Evolutionary conservation across 2,329 filamentous ascomycete genomes (phyloP).

Genomic region (Dothideomycetes sp.): DNA sequence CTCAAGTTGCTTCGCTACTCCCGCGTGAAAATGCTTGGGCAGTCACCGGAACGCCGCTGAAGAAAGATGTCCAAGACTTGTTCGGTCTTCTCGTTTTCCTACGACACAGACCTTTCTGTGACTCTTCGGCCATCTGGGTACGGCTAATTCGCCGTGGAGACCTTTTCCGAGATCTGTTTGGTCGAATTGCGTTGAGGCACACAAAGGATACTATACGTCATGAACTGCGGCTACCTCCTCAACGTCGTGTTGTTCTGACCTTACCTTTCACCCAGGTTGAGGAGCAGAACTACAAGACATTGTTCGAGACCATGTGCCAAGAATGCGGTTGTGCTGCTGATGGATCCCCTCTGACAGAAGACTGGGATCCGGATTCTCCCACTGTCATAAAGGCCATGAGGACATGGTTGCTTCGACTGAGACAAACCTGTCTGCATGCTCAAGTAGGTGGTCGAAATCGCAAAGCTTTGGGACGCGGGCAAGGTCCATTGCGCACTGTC

Average conservation of each 20-base stretch:
- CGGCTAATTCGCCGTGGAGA: conserved; percentile 42
- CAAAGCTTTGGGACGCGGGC: conserved; percentile 50
- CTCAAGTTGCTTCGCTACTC: conserved; percentile 67
- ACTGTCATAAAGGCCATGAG: conserved; percentile 62
- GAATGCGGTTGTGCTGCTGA: conserved; percentile 55
- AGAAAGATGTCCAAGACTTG: conserved; percentile 68
- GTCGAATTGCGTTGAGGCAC: conserved; percentile 67
- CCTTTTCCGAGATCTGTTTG: conserved; percentile 61
- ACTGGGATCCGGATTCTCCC: conserved; percentile 57
- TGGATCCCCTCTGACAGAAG: conserved; percentile 51
- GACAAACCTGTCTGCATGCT: conserved; percentile 79
- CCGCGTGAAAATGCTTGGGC: conserved; percentile 85
- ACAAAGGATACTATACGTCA: conserved; percentile 72
- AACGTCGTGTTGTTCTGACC: conserved; percentile 79
- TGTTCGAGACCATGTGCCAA: conserved; percentile 68
- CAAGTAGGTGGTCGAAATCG: conserved; percentile 64
- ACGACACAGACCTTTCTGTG: conserved; percentile 65
- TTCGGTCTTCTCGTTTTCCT: conserved; percentile 76
- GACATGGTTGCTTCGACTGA: conserved; percentile 63
- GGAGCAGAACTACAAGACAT: conserved; percentile 72
- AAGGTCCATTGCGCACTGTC: conserved; percentile 65
- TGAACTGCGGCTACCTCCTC: conserved; percentile 69
- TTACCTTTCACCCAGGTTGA: conserved; percentile 86
- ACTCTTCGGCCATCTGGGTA: conserved; percentile 56
- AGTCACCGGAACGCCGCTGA: conserved; percentile 81